Evolutionary conservation across 495 filamentous ascomycete genomes (phyloP).

Genomic region (Lineolata rhizophorae): DNA sequence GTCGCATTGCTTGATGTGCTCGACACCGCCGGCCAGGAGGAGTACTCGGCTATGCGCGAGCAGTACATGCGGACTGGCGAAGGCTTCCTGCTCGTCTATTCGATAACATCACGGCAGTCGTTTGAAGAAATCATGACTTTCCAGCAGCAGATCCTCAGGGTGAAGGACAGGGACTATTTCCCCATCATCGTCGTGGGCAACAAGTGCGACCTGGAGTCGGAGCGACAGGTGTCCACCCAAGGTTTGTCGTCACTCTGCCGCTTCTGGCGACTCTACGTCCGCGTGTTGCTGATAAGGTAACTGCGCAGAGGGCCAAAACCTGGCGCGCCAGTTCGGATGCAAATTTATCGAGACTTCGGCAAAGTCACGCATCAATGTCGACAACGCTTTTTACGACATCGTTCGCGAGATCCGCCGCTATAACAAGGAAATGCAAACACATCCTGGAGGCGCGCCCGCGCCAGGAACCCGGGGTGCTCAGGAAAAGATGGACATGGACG

Average conservation of each 20-base stretch:
- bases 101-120: constrained; percentile 87
- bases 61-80: constrained; percentile 99
- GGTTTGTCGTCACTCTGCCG: constrained; percentile 32
- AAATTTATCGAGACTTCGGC: constrained; percentile 98
- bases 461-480: constrained; percentile 38
- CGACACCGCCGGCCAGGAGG: constrained; percentile 94
- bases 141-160: constrained; percentile 92
- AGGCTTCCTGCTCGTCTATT: constrained; percentile 94
- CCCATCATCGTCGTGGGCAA: constrained; percentile 99
- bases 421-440: constrained; percentile 89
- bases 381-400: constrained; percentile 94
- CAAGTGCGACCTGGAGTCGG: constrained; percentile 91
- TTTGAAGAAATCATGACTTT: constrained; percentile 98
- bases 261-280: background rate
- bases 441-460: constrained; percentile 41
- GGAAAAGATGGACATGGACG: constrained; percentile 59
- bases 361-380: constrained; percentile 93
- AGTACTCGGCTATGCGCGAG: constrained; percentile 98
- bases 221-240: constrained; percentile 75
- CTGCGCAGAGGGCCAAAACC: constrained; percentile 58
- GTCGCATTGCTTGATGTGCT: constrained; percentile 92
- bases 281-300: background rate
- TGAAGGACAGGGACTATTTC: constrained; percentile 99
- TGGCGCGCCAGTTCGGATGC: constrained; percentile 76
- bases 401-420: constrained; percentile 93